Conservation (phyloP, 139 green algal species). For the Chlorella sorokiniana region DNA sequence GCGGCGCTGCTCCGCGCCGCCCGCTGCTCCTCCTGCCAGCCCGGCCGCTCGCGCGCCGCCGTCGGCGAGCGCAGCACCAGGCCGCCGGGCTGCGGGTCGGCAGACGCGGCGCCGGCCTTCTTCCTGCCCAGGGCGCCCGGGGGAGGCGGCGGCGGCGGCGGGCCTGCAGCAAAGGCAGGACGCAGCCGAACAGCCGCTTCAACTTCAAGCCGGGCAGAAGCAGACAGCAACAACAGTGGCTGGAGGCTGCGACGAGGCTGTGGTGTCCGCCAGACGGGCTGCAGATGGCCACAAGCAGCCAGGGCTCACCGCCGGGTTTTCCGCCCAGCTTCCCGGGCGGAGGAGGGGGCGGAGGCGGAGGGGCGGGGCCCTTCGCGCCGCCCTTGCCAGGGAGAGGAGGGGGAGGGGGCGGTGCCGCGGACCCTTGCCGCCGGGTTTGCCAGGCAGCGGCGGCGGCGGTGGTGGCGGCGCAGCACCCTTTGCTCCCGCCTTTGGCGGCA, state of each 20-base stretch:
- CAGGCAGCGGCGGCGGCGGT: neutral
- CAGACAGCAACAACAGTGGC: neutral
- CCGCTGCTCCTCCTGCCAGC: slow-evolving; percentile 26
- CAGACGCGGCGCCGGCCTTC: neutral
- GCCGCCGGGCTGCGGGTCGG: neutral
- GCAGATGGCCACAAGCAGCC: neutral
- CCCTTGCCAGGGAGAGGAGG: neutral
- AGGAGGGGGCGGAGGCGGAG: neutral
- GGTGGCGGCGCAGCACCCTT: slow-evolving; percentile 47
- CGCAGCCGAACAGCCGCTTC: neutral
- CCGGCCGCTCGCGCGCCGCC: neutral
- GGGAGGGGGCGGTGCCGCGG: slow-evolving; percentile 35
- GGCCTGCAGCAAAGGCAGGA: neutral
- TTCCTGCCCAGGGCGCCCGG: slow-evolving; percentile 30
- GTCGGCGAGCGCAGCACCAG: slow-evolving; percentile 14
- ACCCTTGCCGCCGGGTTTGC: slow-evolving; percentile 36
- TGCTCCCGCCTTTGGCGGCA: slow-evolving; percentile 12
- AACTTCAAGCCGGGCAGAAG: neutral
- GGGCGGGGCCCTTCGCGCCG: neutral
- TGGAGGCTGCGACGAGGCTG: neutral
- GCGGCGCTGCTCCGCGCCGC: slow-evolving; percentile 53
- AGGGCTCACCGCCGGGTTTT: neutral
- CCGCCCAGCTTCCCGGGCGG: neutral
- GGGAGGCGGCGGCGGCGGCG: slow-evolving; percentile 19
- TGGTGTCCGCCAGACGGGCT: neutral